A percentile compares a stretch with the other conserved stretches of the same genome.
phyloP scores from a whole-genome alignment of 768 basidiomycete species.

The Sporobolomyces phaffii region DNA sequence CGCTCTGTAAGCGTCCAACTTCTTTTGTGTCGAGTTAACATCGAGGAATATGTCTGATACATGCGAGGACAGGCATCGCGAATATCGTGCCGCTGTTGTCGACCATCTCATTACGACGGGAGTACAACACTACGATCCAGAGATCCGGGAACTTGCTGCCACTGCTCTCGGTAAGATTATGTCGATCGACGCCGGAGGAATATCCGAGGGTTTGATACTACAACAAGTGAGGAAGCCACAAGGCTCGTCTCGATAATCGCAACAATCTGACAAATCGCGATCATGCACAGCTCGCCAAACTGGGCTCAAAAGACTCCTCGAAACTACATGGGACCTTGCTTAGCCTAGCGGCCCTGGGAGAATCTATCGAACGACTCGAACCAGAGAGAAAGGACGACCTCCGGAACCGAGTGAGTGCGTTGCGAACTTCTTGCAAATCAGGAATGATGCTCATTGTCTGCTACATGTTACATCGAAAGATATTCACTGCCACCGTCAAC shows the following conservation, averaged over 20 bases:
- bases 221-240: constrained; percentile 54
- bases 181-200: constrained; percentile 53
- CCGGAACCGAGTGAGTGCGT: not conserved
- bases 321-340: constrained; percentile 79
- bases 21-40: no score
- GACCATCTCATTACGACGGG: constrained; percentile 68
- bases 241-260: not conserved
- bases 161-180: constrained; percentile 67
- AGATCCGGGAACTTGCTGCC: constrained; percentile 71
- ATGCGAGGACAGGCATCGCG: constrained; percentile 58
- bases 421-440: no score
- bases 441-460: no score
- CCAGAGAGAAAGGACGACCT: constrained; percentile 18
- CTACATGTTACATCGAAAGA: constrained; percentile 54
- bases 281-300: constrained; percentile 41
- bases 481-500: constrained; percentile 49
- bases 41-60: no score
- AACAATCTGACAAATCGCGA: not conserved
- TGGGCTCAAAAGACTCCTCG: constrained; percentile 60
- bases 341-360: constrained; percentile 65
- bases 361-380: constrained; percentile 50
- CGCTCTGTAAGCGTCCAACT: constrained; percentile 23
- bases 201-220: constrained; percentile 49
- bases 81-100: constrained; percentile 65
- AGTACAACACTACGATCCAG: constrained; percentile 79